A percentile compares a stretch with the other conserved stretches of the same genome.
phyloP scores from a whole-genome alignment of 257 asterid species.

The Lycium ferocissimum region DNA sequence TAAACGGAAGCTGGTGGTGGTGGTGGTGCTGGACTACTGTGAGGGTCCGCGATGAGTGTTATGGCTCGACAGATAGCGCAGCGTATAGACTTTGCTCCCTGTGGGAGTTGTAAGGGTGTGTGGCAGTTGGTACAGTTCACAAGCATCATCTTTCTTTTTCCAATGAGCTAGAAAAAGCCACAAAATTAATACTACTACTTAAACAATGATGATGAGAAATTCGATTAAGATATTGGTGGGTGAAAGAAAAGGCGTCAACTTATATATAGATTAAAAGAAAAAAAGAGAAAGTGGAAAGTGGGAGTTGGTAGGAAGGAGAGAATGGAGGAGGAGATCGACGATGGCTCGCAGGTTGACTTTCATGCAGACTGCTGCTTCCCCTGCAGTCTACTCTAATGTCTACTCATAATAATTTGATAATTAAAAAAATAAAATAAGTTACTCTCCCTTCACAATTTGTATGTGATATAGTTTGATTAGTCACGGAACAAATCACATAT shows the following conservation, averaged over 20 bases:
- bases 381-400: too few species aligned
- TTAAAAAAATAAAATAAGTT: too few species aligned
- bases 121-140: constrained; percentile 82
- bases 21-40: constrained; percentile 31
- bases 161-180: background rate
- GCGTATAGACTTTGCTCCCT: constrained; percentile 80
- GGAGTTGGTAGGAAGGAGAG: constrained; percentile 20
- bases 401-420: too few species aligned
- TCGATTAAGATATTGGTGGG: background rate
- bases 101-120: constrained; percentile 81
- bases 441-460: too few species aligned
- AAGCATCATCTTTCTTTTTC: constrained; percentile 60
- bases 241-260: background rate
- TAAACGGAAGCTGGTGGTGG: constrained; percentile 40
- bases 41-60: constrained; percentile 60
- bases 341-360: constrained; percentile 14
- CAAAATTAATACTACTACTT: too few species aligned
- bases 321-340: background rate
- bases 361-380: background rate
- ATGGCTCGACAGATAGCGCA: constrained; percentile 83
- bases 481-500: too few species aligned
- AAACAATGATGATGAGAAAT: too few species aligned
- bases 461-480: too few species aligned
- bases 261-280: background rate
- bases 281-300: background rate